Evolutionary conservation across 768 basidiomycete species (phyloP).

Genomic region (Tulasnella sp.): DNA sequence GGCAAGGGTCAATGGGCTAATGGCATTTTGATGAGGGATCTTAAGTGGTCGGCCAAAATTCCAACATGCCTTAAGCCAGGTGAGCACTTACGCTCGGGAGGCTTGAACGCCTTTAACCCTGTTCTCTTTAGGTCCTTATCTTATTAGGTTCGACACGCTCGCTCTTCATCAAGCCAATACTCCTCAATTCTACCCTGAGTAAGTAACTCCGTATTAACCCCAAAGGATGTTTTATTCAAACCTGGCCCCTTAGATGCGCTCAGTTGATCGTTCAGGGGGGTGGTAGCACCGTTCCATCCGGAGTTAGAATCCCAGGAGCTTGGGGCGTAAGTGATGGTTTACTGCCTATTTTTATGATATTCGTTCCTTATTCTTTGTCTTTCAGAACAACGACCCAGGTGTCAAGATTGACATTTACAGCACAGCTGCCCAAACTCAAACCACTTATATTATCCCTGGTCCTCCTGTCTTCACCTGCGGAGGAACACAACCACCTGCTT

Average conservation of each 20-base stretch:
- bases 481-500: background rate
- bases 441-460: constrained; percentile 14
- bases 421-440: constrained; percentile 9
- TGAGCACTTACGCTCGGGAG: background rate
- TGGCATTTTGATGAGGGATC: constrained; percentile 11
- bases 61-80: constrained; percentile 16
- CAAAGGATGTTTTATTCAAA: background rate
- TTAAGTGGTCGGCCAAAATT: constrained; percentile 16
- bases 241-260: background rate
- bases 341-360: too few relatives aligned
- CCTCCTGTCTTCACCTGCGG: constrained; percentile 8
- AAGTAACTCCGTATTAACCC: background rate
- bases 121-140: background rate
- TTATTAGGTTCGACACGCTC: constrained; percentile 1
- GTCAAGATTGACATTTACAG: constrained; percentile 15
- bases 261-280: constrained; percentile 14
- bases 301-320: constrained; percentile 15
- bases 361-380: background rate
- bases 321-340: background rate
- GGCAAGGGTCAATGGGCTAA: constrained; percentile 15
- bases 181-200: constrained; percentile 19
- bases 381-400: constrained; percentile 9
- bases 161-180: constrained; percentile 18
- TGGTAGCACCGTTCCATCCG: constrained; percentile 11
- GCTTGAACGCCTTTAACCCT: background rate